Conservation (phyloP, 176 grass and related monocot species). For the Thalia dealbata region DNA sequence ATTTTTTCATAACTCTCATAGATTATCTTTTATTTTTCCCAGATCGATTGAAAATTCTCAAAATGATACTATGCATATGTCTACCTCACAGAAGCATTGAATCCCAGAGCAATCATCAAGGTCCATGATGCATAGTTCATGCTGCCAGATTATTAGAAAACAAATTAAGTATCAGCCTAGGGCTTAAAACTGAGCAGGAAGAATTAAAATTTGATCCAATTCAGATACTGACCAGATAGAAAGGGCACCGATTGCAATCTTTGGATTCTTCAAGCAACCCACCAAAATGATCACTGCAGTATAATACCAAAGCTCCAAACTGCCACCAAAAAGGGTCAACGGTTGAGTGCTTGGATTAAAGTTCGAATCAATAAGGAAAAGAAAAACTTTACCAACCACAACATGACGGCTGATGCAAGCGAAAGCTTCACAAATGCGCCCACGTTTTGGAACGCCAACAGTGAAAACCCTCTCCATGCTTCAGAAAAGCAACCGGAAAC, state of each 20-base stretch:
- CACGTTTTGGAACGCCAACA: constrained; percentile 8
- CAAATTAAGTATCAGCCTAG: background rate
- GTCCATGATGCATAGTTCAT: constrained; percentile 9
- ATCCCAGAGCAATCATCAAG: constrained; percentile 11
- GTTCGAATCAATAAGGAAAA: background rate
- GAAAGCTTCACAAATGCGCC: constrained; percentile 12
- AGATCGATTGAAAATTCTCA: too few relatives aligned
- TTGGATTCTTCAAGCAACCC: constrained; percentile 12
- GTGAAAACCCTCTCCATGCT: constrained; percentile 15
- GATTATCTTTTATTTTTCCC: too few relatives aligned
- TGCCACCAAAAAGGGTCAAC: background rate
- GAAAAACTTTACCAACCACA: constrained; percentile 5
- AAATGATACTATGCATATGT: too few relatives aligned
- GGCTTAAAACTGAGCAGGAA: background rate
- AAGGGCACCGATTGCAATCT: constrained; percentile 8
- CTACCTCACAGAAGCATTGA: constrained; percentile 6
- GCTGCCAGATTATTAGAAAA: background rate
- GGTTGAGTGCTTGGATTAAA: too few relatives aligned
- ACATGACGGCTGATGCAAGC: constrained; percentile 10
- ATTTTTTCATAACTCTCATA: too few relatives aligned
- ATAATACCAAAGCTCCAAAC: constrained; percentile 22
- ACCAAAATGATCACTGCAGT: constrained; percentile 15
- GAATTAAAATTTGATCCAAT: background rate
- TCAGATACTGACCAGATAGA: constrained; percentile 2
- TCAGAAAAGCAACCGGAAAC: constrained; percentile 10